These are phyloP conservation scores for Silene latifolia DNA, from an alignment of 148 eudicot species.

Conservation along the genomic window DNA sequence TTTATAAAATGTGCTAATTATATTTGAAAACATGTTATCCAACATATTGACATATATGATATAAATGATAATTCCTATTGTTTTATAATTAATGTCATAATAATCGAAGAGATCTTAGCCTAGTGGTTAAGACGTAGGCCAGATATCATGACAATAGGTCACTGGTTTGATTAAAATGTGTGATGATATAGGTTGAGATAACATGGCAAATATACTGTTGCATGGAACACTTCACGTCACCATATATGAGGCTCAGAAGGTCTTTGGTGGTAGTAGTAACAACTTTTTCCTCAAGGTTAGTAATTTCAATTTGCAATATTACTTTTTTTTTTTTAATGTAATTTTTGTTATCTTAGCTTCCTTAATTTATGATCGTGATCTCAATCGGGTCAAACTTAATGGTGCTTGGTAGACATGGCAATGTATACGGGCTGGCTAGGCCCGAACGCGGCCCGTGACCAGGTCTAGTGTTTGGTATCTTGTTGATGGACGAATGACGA, in stretches of 20 bases:
- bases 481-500: neutral
- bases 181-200: neutral
- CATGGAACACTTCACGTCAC: slow-evolving; percentile 48
- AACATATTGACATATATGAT: too few relatives aligned
- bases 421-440: too few relatives aligned
- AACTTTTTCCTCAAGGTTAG: slow-evolving; percentile 28
- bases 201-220: slow-evolving; percentile 35
- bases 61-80: too few relatives aligned
- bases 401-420: neutral
- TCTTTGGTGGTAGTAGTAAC: slow-evolving; percentile 27
- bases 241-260: slow-evolving; percentile 35
- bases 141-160: too few relatives aligned
- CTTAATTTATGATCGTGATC: neutral
- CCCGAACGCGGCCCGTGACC: too few relatives aligned
- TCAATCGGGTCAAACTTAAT: neutral
- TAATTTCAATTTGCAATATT: neutral
- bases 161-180: too few relatives aligned
- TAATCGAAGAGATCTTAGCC: too few relatives aligned
- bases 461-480: neutral
- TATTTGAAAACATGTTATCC: too few relatives aligned
- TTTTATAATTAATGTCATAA: too few relatives aligned
- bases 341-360: neutral
- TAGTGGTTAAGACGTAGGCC: too few relatives aligned
- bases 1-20: too few relatives aligned
- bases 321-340: neutral